Conservation (phyloP, 306 rosid genomes). For the Begonia fuchsioides region DNA sequence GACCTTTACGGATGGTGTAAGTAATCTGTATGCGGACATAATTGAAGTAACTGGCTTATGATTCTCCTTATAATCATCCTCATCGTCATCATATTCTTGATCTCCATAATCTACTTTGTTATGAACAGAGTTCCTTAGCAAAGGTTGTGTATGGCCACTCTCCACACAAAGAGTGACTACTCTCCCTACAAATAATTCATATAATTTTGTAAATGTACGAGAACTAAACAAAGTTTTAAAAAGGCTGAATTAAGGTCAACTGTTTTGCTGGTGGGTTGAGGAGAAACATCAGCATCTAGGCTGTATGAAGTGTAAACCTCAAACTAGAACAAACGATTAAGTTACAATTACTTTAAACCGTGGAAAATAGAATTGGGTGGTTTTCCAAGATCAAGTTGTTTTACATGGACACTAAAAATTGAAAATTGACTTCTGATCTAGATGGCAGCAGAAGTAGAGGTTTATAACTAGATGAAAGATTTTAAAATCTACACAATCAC, state of each 20-base stretch:
- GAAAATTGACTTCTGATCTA: neutral
- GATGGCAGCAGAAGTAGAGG: slow-evolving; percentile 1
- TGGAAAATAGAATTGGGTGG: too few species aligned
- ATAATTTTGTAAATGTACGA: neutral
- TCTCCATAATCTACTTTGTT: slow-evolving; percentile 29
- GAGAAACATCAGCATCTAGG: too few species aligned
- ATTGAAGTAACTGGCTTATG: slow-evolving; percentile 59
- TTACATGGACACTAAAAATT: neutral
- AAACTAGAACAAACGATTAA: too few species aligned
- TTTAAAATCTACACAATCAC: too few species aligned
- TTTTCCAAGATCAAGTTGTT: neutral
- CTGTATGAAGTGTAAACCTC: too few species aligned
- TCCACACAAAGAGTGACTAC: slow-evolving; percentile 33
- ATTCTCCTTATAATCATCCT: slow-evolving; percentile 22
- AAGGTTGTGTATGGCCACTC: slow-evolving; percentile 31
- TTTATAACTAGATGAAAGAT: neutral
- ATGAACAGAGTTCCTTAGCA: slow-evolving; percentile 31
- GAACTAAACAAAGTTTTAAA: neutral
- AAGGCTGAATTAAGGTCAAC: neutral
- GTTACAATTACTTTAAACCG: too few species aligned
- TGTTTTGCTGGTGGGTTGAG: neutral
- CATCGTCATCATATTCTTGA: slow-evolving; percentile 40
- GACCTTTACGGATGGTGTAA: neutral
- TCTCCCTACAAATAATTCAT: slow-evolving; percentile 15
- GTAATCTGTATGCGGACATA: slow-evolving; percentile 3